Percentiles rank a stretch among this genome's conserved stretches.
Evolutionary conservation across 345 rosid genomes (phyloP).

Genomic region (Eucalyptus erythrocorys): DNA sequence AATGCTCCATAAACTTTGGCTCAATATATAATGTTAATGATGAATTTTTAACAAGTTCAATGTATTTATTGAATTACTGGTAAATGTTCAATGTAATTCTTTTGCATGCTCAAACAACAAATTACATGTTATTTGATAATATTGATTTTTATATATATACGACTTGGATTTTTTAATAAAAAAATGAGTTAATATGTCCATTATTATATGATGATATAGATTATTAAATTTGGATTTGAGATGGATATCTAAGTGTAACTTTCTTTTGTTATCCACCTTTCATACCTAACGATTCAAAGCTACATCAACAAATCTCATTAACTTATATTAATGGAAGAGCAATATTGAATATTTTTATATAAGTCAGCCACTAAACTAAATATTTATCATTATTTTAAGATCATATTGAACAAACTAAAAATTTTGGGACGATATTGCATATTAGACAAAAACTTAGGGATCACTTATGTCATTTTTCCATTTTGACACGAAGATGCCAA

Average conservation of each 20-base stretch:
- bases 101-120: fast-evolving
- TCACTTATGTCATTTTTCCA: neutral
- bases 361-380: fast-evolving
- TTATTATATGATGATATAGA: fast-evolving
- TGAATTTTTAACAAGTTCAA: neutral
- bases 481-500: neutral
- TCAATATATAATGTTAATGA: neutral
- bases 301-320: neutral
- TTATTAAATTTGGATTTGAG: neutral
- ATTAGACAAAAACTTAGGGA: neutral
- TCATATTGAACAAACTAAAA: neutral
- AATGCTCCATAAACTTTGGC: neutral
- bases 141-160: neutral
- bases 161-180: neutral
- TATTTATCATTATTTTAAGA: neutral
- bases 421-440: fast-evolving
- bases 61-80: neutral
- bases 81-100: neutral
- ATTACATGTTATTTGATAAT: neutral
- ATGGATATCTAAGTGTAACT: neutral
- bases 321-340: neutral
- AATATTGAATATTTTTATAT: neutral
- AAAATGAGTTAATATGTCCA: neutral
- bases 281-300: neutral
- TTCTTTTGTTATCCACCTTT: neutral